Evolutionary conservation across 1,284 basidiomycete genomes (phyloP), one percentile per base, ranked within the genome.

Genomic region (Austroboletus novae-zelandiae): DNA sequence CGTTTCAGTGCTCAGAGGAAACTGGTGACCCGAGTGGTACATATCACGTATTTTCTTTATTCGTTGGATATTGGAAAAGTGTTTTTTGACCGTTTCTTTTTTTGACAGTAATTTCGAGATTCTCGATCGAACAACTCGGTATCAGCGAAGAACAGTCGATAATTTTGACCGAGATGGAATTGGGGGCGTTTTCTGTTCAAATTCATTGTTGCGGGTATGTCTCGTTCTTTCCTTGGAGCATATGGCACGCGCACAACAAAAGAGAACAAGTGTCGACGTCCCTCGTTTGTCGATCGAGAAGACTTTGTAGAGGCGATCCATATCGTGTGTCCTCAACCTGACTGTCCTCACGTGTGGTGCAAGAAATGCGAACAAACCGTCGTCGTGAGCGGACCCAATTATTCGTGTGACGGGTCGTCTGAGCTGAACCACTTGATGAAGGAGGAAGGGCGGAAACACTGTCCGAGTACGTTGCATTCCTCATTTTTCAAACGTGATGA

Each of bases 371-470:
- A 76, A 9, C 74, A 75, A 47, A 57, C 67, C 30, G 71, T 82
- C 49, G 54, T 62, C 5, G 45, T 65, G 2, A 65, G 61, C 5
- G 74, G 71, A 18, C 69, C 72, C 7, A 57, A 70, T 47, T 81
- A 84, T 59, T 80, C 80, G 0, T 84, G 82, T 56, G 80, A 84
- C 56, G 81, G 81, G 2, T 71, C 76, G 3, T 70, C 67, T 1
- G 81, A 83, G 59, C 65, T 83, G 27, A 72, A 74, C 2, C 67
- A 76, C 55, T 57, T 84, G 32, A 81, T 84, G 79, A 63, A 69
- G 29, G 51, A 71, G 53, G 63, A 70, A n/a, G 81, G 81, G 6
- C 84, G 82, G 82, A 79, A 80, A 55, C 70, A 77, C 51, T 83
- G 82, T 59, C 81, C 81, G 39, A 78, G 81, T 79, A 56, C 46